Conservation (phyloP, 345 rosid genomes). For the Rhizophora mangle region DNA sequence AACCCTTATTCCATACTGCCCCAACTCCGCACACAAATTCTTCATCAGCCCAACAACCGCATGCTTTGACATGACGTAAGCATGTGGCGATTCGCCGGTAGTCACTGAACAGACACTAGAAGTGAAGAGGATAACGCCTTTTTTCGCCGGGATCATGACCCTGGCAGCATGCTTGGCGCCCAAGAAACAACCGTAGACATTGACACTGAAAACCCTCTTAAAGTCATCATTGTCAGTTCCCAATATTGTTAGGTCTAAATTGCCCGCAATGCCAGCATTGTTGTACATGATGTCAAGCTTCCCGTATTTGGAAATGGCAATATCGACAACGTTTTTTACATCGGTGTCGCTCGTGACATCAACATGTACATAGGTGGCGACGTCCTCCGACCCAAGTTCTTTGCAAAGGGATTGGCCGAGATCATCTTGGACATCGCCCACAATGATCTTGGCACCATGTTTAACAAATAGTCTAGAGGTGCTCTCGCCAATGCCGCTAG, state of each 20-base stretch:
- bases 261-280: conserved; percentile 41
- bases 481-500: conserved; percentile 40
- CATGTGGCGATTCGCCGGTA: conserved; percentile 31
- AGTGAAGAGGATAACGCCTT: conserved; percentile 44
- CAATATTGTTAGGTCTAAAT: conserved; percentile 20
- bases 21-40: conserved; percentile 45
- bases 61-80: conserved; percentile 40
- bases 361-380: conserved; percentile 33
- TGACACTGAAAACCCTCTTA: conserved; percentile 36
- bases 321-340: conserved; percentile 30
- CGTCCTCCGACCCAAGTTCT: conserved; percentile 14
- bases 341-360: conserved; percentile 36
- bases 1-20: conserved; percentile 37
- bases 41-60: conserved; percentile 47
- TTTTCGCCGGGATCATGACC: conserved; percentile 43
- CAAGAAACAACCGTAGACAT: conserved; percentile 36
- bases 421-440: conserved; percentile 43
- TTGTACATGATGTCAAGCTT: conserved; percentile 48
- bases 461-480: conserved; percentile 31
- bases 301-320: conserved; percentile 31
- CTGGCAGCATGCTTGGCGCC: conserved; percentile 52
- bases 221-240: conserved; percentile 29
- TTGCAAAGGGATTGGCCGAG: conserved; percentile 37
- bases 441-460: conserved; percentile 40
- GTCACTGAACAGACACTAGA: conserved; percentile 30